These are phyloP conservation scores for Malus hybrid DNA, from an alignment of 331 rosid species.

Conservation along the genomic window DNA sequence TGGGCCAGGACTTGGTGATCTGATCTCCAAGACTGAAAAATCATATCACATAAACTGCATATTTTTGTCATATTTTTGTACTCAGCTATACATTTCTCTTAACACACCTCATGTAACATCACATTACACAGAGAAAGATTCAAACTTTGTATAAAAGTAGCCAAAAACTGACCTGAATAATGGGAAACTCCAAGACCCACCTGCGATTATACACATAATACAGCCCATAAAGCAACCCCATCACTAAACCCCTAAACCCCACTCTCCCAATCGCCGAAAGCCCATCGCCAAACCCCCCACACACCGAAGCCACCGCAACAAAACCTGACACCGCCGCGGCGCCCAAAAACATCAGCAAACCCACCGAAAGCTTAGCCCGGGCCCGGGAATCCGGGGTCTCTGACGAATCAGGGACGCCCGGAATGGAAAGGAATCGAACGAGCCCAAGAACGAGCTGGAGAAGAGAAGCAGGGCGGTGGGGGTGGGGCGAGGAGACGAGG, in stretches of 20 bases:
- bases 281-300: slow-evolving; percentile 23
- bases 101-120: slow-evolving; percentile 4
- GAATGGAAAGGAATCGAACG: slow-evolving; percentile 41
- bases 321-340: slow-evolving; percentile 35
- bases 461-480: slow-evolving; percentile 32
- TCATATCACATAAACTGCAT: slow-evolving; percentile 45
- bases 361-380: slow-evolving; percentile 29
- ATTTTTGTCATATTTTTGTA: slow-evolving; percentile 37
- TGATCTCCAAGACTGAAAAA: neutral
- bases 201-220: slow-evolving; percentile 58
- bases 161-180: slow-evolving; percentile 57
- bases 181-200: slow-evolving; percentile 84
- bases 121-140: neutral
- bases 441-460: slow-evolving; percentile 32
- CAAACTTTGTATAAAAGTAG: neutral
- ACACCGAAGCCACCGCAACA: slow-evolving; percentile 44
- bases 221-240: slow-evolving; percentile 56
- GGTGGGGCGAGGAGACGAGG: slow-evolving; percentile 46
- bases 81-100: neutral
- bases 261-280: slow-evolving; percentile 31
- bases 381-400: slow-evolving; percentile 26
- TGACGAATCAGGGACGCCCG: slow-evolving; percentile 17
- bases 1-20: neutral
- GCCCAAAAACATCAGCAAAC: slow-evolving; percentile 18
- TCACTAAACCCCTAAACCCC: slow-evolving; percentile 47